phyloP scores from a whole-genome alignment of 164 flowering plant species.

The Hamamelis virginiana region DNA sequence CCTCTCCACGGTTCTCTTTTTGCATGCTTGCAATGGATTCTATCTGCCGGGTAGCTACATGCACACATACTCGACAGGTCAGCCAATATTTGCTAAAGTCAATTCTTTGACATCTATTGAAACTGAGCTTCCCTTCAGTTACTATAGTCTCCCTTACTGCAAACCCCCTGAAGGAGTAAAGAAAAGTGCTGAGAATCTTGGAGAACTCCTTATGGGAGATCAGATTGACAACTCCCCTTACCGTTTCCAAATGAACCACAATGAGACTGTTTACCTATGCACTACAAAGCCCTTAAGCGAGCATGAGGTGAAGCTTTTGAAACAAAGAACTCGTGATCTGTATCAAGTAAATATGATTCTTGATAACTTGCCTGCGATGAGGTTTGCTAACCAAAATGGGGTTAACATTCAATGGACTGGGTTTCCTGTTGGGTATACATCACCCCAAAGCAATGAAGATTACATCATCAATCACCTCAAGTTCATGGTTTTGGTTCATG shows the following conservation, averaged over 20 bases:
- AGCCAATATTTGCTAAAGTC: slow-evolving; percentile 26
- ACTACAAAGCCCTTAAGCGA: slow-evolving; percentile 25
- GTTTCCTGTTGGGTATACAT: slow-evolving; percentile 37
- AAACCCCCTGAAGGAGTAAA: slow-evolving; percentile 21
- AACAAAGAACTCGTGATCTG: slow-evolving; percentile 34
- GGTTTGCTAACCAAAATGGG: slow-evolving; percentile 34
- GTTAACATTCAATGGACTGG: slow-evolving; percentile 42
- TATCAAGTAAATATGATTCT: slow-evolving; percentile 55
- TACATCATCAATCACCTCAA: slow-evolving; percentile 47
- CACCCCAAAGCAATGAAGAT: slow-evolving; percentile 20
- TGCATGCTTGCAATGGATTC: slow-evolving; percentile 23
- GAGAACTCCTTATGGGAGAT: slow-evolving; percentile 40
- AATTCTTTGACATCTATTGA: slow-evolving; percentile 38
- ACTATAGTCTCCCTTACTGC: slow-evolving; percentile 36
- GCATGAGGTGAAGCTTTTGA: slow-evolving; percentile 29
- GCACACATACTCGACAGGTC: slow-evolving; percentile 26
- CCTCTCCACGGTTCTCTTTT: slow-evolving; percentile 12
- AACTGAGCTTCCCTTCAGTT: slow-evolving; percentile 35
- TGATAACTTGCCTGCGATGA: slow-evolving; percentile 47
- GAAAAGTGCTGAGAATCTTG: slow-evolving; percentile 37
- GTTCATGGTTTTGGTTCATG: slow-evolving; percentile 40
- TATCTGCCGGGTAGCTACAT: slow-evolving; percentile 38
- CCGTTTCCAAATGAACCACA: slow-evolving; percentile 26
- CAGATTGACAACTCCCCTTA: slow-evolving; percentile 39
- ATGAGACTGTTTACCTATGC: slow-evolving; percentile 33